These are phyloP conservation scores for Boletus pseudo-olivaceus DNA, from an alignment of 768 basidiomycete species.

Conservation along the genomic window DNA sequence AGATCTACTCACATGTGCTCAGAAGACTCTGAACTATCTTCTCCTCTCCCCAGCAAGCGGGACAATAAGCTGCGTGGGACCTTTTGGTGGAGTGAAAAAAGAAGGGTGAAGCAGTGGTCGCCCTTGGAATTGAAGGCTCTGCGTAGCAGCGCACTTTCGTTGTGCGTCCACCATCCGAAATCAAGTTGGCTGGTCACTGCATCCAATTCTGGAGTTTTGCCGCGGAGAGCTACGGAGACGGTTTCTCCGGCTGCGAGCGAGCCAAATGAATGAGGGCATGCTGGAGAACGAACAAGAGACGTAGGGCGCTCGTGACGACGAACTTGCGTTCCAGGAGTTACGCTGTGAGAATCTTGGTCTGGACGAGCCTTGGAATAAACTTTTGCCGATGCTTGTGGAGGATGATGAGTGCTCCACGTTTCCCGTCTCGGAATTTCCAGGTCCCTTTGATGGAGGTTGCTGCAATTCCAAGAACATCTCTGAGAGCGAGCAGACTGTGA, in stretches of 20 bases:
- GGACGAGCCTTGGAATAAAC: too few relatives aligned
- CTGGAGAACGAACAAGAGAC: background rate
- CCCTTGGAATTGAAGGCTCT: too few relatives aligned
- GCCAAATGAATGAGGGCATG: background rate
- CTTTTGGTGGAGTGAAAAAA: constrained; percentile 10
- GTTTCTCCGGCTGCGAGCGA: too few relatives aligned
- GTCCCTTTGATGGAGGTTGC: constrained; percentile 28
- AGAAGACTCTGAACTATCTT: background rate
- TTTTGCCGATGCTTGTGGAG: too few relatives aligned
- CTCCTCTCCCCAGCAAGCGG: background rate
- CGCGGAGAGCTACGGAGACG: too few relatives aligned
- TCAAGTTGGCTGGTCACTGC: too few relatives aligned
- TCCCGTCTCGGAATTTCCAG: too few relatives aligned
- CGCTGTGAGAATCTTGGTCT: constrained; percentile 12
- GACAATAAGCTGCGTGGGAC: background rate
- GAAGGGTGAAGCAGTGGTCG: background rate
- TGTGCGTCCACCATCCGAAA: too few relatives aligned
- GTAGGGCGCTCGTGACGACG: constrained; percentile 24
- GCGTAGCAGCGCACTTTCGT: too few relatives aligned
- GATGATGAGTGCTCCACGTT: too few relatives aligned
- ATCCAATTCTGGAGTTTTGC: too few relatives aligned
- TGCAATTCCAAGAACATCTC: constrained; percentile 12
- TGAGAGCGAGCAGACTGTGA: background rate
- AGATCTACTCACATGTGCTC: constrained; percentile 9
- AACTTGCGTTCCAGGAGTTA: constrained; percentile 15